Evolutionary conservation across 169 alveolate species (phyloP).

Genomic region (Eimeria zaria): DNA sequence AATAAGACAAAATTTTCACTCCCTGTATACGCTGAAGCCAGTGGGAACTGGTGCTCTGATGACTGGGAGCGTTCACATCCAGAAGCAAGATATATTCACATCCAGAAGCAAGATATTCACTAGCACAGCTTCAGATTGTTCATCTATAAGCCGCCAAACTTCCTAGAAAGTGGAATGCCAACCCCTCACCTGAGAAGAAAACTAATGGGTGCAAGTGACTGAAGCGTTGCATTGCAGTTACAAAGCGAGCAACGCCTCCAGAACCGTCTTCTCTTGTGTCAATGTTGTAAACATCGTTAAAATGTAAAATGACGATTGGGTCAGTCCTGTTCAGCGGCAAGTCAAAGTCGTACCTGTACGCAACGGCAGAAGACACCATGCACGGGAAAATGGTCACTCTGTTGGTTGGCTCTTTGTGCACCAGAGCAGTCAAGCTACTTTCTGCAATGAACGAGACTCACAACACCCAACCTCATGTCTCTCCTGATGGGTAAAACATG

Average conservation of each 20-base stretch:
- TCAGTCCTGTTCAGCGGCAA: conserved; percentile 88
- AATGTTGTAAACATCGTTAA: conserved; percentile 97
- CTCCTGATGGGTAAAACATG: background rate
- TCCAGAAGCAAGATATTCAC: background rate
- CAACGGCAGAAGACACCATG: conserved; percentile 7
- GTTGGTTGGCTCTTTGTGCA: background rate
- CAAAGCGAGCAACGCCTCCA: conserved; percentile 96
- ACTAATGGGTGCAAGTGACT: conserved; percentile 83
- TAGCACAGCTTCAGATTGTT: background rate
- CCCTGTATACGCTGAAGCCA: too few relatives aligned
- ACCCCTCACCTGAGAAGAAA: conserved; percentile 83
- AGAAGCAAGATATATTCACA: background rate
- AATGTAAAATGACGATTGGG: conserved; percentile 92
- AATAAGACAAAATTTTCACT: background rate
- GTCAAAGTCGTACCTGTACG: conserved; percentile 88
- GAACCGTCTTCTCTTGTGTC: conserved; percentile 91
- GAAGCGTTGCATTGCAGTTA: conserved; percentile 89
- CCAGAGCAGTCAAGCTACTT: background rate
- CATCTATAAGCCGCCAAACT: background rate
- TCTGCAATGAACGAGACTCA: background rate
- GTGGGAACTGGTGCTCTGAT: background rate
- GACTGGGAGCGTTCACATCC: background rate
- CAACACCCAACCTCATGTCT: background rate
- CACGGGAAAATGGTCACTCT: background rate
- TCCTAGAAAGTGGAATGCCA: background rate